Evolutionary conservation across 2,329 filamentous ascomycete genomes (phyloP), one percentile per base, ranked within the genome.

Genomic region (Colletotrichum tropicicola): DNA sequence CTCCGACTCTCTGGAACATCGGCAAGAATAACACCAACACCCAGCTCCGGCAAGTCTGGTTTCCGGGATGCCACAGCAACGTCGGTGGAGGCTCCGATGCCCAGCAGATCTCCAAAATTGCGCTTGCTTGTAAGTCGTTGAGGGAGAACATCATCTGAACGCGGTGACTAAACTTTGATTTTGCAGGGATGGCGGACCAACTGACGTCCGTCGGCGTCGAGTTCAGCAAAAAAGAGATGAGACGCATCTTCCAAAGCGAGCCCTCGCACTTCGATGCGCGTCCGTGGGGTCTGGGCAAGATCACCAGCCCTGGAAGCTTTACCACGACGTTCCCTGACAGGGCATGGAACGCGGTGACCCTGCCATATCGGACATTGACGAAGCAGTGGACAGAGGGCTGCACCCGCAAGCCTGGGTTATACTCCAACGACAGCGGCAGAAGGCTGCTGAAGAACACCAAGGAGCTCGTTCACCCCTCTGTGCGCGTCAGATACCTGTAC

Each of bases 41-140:
- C 5, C 55, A 68, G 7, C 70, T 72, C 9, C 62, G 66, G 2
- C 70, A 72, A 25, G 70, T 71, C 5, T 85, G 83, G 83, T 90
- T 90, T 70, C 84, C 87, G 0, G 87, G 87, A 15, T 82, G 81
- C 52, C 88, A 90, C 69, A 85, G 83, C 8, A 86, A 89, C 61
- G 86, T 89, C 47, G 87, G 87, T 3, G 87, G 87, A 21, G 87
- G 87, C 1, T 88, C 85, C 82, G 51, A 66, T 1, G 66, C 70
- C 0, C 67, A 70, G 39, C 69, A 71, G 28, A 69, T 71, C 12
- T 69, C 70, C 30, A 70, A 62, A 5, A 71, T 72, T 6, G 54
- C 70, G 4, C 39, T 72, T 12, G 69, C 70, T 13, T 72, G 70
- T 69, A 51, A 15, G 67, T 25, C 1, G 9, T 10, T 5, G 5